Evolutionary conservation across 2,329 filamentous ascomycete species (phyloP).

Genomic region (Microcyclospora tardicrescens): DNA sequence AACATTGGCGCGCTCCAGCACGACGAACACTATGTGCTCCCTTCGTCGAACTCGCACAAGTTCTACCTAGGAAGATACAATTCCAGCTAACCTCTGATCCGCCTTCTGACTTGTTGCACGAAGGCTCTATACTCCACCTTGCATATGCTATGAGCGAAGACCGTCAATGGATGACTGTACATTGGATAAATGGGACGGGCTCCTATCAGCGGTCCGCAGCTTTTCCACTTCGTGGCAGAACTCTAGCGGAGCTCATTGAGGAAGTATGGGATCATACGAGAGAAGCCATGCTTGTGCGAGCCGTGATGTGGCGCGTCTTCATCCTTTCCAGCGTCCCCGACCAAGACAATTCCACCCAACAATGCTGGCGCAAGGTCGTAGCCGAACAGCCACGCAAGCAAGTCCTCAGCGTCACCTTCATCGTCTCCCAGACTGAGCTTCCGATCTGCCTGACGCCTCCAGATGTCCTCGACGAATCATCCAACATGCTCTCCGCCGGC

Average conservation of each 20-base stretch:
- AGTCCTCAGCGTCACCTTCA: slow-evolving; percentile 20
- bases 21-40: slow-evolving; percentile 37
- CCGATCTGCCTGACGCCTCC: not conserved
- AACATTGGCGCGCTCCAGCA: slow-evolving; percentile 35
- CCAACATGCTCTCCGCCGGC: slow-evolving; percentile 1
- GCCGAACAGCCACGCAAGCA: slow-evolving; percentile 24
- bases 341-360: slow-evolving; percentile 7
- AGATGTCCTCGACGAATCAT: not conserved
- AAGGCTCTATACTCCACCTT: slow-evolving; percentile 69
- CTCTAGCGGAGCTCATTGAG: slow-evolving; percentile 51
- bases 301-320: slow-evolving; percentile 65
- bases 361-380: slow-evolving; percentile 14
- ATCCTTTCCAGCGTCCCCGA: slow-evolving; percentile 35
- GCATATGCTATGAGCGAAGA: slow-evolving; percentile 66
- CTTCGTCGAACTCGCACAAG: slow-evolving; percentile 58
- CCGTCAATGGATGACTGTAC: slow-evolving; percentile 63
- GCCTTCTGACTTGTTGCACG: slow-evolving; percentile 59
- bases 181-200: slow-evolving; percentile 70
- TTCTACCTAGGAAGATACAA: slow-evolving; percentile 56
- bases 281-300: slow-evolving; percentile 56
- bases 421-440: not conserved
- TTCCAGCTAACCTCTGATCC: slow-evolving; percentile 59
- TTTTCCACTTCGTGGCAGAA: slow-evolving; percentile 54
- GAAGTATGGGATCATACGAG: slow-evolving; percentile 67
- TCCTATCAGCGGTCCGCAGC: slow-evolving; percentile 59